A percentile compares a stretch with the other conserved stretches of the same genome.
Conservation (phyloP, 2,329 filamentous ascomycete genomes). For the Microsporum ferrugineum region DNA sequence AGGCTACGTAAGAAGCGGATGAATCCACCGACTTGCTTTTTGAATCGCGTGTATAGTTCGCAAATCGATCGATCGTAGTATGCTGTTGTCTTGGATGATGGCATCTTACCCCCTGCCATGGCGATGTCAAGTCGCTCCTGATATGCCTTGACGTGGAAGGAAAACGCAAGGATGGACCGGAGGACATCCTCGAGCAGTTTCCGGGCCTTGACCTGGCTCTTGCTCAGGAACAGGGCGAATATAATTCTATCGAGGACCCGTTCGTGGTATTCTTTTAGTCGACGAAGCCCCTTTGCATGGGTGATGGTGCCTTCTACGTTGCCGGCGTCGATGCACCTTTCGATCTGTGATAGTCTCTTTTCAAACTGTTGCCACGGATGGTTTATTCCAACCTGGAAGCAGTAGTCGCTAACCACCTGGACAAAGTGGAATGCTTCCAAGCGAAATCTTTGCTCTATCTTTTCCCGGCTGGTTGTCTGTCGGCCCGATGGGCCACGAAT, state of each 20-base stretch:
- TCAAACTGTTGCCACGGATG: slow-evolving; percentile 63
- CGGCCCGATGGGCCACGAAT: slow-evolving; percentile 40
- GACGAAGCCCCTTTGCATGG: slow-evolving; percentile 50
- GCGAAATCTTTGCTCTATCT: slow-evolving; percentile 49
- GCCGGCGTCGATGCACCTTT: slow-evolving; percentile 43
- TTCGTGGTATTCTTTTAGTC: slow-evolving; percentile 59
- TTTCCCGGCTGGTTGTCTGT: slow-evolving; percentile 25
- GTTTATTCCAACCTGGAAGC: slow-evolving; percentile 66
- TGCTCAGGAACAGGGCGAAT: slow-evolving; percentile 59
- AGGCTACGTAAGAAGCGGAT: slow-evolving; percentile 56
- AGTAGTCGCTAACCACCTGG: slow-evolving; percentile 59
- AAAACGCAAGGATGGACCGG: slow-evolving; percentile 57
- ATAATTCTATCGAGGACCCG: slow-evolving; percentile 63
- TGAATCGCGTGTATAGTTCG: slow-evolving; percentile 53
- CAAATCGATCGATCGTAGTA: slow-evolving; percentile 19
- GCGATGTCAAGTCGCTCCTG: background rate
- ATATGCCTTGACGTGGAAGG: slow-evolving; percentile 29
- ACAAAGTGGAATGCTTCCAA: slow-evolving; percentile 74
- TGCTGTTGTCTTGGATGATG: background rate
- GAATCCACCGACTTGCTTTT: slow-evolving; percentile 62
- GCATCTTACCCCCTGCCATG: background rate
- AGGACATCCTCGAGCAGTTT: slow-evolving; percentile 69
- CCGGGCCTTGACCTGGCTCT: slow-evolving; percentile 61
- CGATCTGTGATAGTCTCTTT: slow-evolving; percentile 50
- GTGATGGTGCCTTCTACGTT: slow-evolving; percentile 38